Evolutionary conservation across 2,329 filamentous ascomycete species (phyloP).

Genomic region (Hymenoscyphus albidus): DNA sequence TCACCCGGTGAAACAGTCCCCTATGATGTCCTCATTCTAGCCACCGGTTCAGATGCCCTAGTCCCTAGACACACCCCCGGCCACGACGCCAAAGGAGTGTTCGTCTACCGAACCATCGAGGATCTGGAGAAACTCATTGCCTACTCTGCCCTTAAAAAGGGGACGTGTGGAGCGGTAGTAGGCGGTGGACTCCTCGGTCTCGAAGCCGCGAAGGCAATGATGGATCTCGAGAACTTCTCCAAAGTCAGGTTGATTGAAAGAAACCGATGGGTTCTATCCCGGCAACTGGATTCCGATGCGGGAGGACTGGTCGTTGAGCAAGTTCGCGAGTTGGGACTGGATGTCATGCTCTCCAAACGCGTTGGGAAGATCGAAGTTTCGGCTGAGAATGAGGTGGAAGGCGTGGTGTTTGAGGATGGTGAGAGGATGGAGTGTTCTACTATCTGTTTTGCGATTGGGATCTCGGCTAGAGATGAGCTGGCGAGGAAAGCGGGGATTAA

Average conservation of each 20-base stretch:
- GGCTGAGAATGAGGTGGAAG: slow-evolving; percentile 63
- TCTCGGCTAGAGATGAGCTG: slow-evolving; percentile 75
- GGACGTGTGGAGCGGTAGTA: slow-evolving; percentile 69
- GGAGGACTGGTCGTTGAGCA: slow-evolving; percentile 79
- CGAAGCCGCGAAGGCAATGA: slow-evolving; percentile 88
- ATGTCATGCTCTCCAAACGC: slow-evolving; percentile 72
- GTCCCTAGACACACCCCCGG: slow-evolving; percentile 66
- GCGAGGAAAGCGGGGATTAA: slow-evolving; percentile 66
- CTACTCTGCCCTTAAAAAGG: slow-evolving; percentile 64
- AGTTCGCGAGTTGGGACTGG: slow-evolving; percentile 71
- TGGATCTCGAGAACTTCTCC: slow-evolving; percentile 72
- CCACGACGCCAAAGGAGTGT: slow-evolving; percentile 76
- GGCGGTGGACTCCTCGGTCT: slow-evolving; percentile 82
- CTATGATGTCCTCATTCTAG: slow-evolving; percentile 79
- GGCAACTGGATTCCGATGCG: slow-evolving; percentile 79
- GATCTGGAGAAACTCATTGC: slow-evolving; percentile 74
- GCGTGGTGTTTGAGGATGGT: slow-evolving; percentile 77
- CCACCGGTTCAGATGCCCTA: slow-evolving; percentile 81
- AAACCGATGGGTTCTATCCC: slow-evolving; percentile 75
- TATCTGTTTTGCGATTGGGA: slow-evolving; percentile 86
- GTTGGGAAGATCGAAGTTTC: slow-evolving; percentile 70
- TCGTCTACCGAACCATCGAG: slow-evolving; percentile 83
- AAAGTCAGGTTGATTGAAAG: slow-evolving; percentile 77
- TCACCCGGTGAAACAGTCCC: slow-evolving; percentile 64
- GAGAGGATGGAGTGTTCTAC: slow-evolving; percentile 73